Base-by-base conservation (phyloP, 345 rosid genomes). In the Ailanthus altissimus region DNA sequence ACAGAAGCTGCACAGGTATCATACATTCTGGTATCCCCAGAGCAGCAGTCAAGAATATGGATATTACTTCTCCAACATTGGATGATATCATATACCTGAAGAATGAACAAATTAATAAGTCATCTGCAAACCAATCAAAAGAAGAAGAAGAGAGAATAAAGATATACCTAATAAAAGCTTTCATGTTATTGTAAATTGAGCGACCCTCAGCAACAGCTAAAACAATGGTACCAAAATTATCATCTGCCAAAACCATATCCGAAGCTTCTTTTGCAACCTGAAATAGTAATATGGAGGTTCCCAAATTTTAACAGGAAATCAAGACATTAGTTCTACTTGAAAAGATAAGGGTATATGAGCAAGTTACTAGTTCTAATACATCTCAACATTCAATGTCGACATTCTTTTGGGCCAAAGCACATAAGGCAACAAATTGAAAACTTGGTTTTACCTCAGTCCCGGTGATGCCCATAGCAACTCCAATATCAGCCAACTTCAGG, bases 241-340 rank as follows among this genome's bases (percentile, higher is more conserved):
- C 98, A 83, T 94, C 97, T 10, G 97, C 98, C 82, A 94, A 81
- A 84, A 94, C 90, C 98, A 94, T 94, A 77, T 94, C 98, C 0
- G 98, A 91, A 75, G 98, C 98, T 87, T 93, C 98, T 85, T 94
- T 91, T 8, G 98, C 98, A 36, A 94, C 98, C 98, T 94, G 88
- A 56, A 77, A 69, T 18, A 57, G 58, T 36, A 46, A 46, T 72
- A 45, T 12, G 51, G 21, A 72, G 25, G 32, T 23, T 28, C 53
- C 45, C 25, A 36, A 49, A 47, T 51, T 73, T 45, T 13, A 20
- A 13, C 25, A 43, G 42, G 61, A 64, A 50, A 64, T 32, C 51
- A 75, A 21, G 40, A 16, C 13, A 59, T 32, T 69, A 32, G 40
- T 59, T 75, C 67, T 47, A 14, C n/a, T 51, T 53, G 16, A 25